Conservation (phyloP, 164 flowering plant genomes). For the Magnolia changhungtana region DNA sequence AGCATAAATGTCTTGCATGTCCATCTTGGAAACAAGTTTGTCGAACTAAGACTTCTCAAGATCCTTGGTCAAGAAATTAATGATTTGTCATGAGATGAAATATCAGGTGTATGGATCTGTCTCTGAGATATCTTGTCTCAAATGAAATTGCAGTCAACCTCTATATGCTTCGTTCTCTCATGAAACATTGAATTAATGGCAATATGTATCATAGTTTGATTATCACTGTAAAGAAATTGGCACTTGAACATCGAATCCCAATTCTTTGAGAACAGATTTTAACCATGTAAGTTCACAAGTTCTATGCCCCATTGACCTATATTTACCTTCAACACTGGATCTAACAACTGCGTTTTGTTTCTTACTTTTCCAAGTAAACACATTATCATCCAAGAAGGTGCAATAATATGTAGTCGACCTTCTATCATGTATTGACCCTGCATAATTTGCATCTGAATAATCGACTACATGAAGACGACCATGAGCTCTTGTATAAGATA, state of each 20-base stretch:
- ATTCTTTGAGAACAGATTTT: neutral
- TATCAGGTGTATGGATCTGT: neutral
- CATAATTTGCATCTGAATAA: neutral
- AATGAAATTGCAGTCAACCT: neutral
- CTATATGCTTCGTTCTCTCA: neutral
- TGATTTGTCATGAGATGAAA: neutral
- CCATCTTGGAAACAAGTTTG: neutral
- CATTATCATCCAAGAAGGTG: neutral
- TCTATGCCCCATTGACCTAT: neutral
- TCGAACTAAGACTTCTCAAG: neutral
- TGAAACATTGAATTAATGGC: neutral
- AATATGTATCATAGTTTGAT: neutral
- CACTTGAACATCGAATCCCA: neutral
- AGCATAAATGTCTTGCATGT: neutral
- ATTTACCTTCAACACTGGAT: neutral
- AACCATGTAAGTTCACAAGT: neutral
- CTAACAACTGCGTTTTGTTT: neutral
- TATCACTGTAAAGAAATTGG: neutral
- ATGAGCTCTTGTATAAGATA: neutral
- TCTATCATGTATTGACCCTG: neutral
- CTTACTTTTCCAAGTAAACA: neutral
- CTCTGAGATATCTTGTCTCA: neutral
- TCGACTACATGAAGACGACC: neutral
- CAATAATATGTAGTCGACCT: neutral
- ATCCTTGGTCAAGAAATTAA: neutral